phyloP scores from a whole-genome alignment of 2,329 filamentous ascomycete genomes.

The Keithomyces neogunnii region DNA sequence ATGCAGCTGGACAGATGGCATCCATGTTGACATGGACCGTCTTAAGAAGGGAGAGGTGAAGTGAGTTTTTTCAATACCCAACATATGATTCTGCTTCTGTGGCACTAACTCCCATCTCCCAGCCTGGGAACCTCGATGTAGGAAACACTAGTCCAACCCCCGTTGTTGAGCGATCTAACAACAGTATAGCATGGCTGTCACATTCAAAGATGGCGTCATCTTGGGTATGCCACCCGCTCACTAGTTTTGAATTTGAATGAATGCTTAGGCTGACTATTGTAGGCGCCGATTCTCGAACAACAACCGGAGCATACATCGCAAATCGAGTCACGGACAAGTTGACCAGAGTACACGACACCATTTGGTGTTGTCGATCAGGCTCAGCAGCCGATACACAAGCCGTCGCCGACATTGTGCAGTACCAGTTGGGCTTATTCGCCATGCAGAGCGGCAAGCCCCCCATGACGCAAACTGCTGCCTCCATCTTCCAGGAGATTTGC shows the following conservation, averaged over 20 bases:
- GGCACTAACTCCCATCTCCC: no score
- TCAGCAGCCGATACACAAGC: slow-evolving; percentile 97
- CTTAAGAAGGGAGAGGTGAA: slow-evolving; percentile 99
- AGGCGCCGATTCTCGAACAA: slow-evolving; percentile 95
- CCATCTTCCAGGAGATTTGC: slow-evolving; percentile 96
- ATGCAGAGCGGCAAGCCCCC: slow-evolving; percentile 84
- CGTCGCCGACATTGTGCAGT: slow-evolving; percentile 95
- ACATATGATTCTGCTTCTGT: no score
- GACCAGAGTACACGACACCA: slow-evolving; percentile 95
- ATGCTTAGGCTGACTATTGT: slow-evolving; percentile 10
- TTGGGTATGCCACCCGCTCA: slow-evolving; percentile 46
- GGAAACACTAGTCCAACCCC: slow-evolving; percentile 25
- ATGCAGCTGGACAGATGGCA: slow-evolving; percentile 66
- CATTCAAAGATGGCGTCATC: slow-evolving; percentile 97
- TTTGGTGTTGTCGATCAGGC: slow-evolving; percentile 98
- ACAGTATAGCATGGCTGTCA: slow-evolving; percentile 80
- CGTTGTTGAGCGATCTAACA: slow-evolving; percentile 19
- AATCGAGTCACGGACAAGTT: slow-evolving; percentile 99
- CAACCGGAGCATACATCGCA: slow-evolving; percentile 95
- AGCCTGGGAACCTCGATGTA: slow-evolving; percentile 95
- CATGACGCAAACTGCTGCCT: slow-evolving; percentile 89
- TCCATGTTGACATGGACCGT: slow-evolving; percentile 97
- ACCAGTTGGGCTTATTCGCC: slow-evolving; percentile 87
- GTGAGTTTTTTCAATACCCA: slow-evolving; percentile 42
- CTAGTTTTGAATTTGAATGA: no score